These are phyloP conservation scores for Pseudohyphozyma bogoriensis DNA, from an alignment of 768 basidiomycete genomes.

Conservation along the genomic window DNA sequence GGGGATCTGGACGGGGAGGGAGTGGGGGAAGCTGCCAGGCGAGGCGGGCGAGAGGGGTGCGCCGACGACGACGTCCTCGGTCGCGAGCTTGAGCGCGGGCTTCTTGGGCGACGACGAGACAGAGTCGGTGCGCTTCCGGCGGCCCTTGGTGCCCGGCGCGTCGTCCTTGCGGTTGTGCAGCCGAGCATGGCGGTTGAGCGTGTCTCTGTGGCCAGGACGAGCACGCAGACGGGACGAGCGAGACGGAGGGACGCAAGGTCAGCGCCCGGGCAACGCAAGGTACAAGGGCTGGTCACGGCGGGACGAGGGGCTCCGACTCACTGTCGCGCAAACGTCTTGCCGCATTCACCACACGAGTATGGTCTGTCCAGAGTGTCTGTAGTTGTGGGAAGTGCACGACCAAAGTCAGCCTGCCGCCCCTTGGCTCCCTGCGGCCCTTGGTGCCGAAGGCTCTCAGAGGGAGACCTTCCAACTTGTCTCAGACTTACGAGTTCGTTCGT, in stretches of 20 bases:
- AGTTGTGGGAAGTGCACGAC: not conserved
- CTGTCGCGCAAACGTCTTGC: slow-evolving; percentile 33
- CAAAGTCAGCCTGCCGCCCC: not conserved
- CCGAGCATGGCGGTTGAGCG: slow-evolving; percentile 30
- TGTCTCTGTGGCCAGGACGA: slow-evolving; percentile 25
- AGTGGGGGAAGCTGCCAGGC: not conserved
- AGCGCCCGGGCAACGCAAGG: not conserved
- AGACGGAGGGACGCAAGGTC: not conserved
- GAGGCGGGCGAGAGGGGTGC: not conserved
- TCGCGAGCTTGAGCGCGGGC: not conserved
- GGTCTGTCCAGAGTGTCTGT: slow-evolving; percentile 33
- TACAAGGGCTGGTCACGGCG: too few relatives aligned
- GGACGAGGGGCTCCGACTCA: not conserved
- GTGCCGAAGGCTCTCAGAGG: not conserved
- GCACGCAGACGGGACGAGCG: not conserved
- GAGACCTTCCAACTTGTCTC: not conserved
- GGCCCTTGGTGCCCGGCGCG: slow-evolving; percentile 18
- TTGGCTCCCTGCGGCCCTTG: not conserved
- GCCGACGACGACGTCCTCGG: not conserved
- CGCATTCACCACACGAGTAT: slow-evolving; percentile 28
- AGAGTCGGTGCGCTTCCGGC: slow-evolving; percentile 4
- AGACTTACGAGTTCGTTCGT: slow-evolving; percentile 32
- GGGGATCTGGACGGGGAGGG: not conserved
- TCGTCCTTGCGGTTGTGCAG: slow-evolving; percentile 27
- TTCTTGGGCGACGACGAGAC: not conserved